Evolutionary conservation across 768 basidiomycete genomes (phyloP).

Genomic region (Leccinum obscurum): DNA sequence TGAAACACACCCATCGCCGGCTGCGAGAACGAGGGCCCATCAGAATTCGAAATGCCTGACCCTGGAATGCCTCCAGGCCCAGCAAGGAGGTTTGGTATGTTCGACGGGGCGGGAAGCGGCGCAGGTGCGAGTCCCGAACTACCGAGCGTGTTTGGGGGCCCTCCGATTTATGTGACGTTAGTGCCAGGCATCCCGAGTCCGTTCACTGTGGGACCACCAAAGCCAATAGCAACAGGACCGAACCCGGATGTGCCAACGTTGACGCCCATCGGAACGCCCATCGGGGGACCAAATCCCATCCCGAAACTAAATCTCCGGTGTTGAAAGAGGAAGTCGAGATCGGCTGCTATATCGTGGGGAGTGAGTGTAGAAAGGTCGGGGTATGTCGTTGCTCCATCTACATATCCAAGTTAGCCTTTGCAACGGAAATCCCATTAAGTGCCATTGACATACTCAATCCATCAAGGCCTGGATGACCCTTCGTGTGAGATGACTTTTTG

Average conservation of each 20-base stretch:
- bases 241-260: constrained; percentile 20
- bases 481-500: constrained; percentile 20
- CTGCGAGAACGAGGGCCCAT: constrained; percentile 24
- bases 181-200: constrained; percentile 20
- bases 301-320: constrained; percentile 34
- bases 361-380: constrained; percentile 42
- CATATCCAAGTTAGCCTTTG: constrained; percentile 27
- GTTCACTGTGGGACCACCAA: constrained; percentile 21
- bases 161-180: constrained; percentile 10
- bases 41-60: constrained; percentile 13
- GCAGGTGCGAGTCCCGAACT: constrained; percentile 9
- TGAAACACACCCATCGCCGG: constrained; percentile 32
- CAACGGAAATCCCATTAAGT: constrained; percentile 7
- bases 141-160: constrained; percentile 8
- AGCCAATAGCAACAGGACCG: constrained; percentile 17
- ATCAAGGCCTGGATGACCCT: constrained; percentile 21
- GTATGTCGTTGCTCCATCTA: constrained; percentile 42
- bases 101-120: constrained; percentile 10
- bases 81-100: background rate
- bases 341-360: constrained; percentile 47
- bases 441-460: constrained; percentile 17
- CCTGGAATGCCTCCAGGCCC: constrained; percentile 11
- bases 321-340: constrained; percentile 56
- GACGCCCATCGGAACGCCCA: constrained; percentile 22
- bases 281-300: constrained; percentile 25